phyloP scores from a whole-genome alignment of 1,284 basidiomycete genomes.

The Xanthoconium separans region DNA sequence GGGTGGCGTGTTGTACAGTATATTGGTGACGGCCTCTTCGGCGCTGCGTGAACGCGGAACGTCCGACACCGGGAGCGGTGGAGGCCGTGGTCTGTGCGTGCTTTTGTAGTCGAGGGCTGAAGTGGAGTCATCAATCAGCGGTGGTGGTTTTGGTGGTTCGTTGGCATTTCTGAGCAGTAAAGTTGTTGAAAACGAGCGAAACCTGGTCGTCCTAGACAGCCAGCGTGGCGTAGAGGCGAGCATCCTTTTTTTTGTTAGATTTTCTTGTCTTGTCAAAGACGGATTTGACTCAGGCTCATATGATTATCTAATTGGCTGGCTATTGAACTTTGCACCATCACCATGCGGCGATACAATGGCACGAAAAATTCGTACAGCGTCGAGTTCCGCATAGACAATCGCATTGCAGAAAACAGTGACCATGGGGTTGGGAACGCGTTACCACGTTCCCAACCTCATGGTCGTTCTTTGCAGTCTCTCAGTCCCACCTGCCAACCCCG shows the following conservation, averaged over 20 bases:
- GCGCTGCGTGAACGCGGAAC: constrained; percentile 75
- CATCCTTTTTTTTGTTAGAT: constrained; percentile 8
- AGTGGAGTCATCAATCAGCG: constrained; percentile 84
- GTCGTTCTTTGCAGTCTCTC: too few species aligned
- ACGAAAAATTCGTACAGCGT: too few species aligned
- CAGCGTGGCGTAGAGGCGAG: constrained; percentile 19
- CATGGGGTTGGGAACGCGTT: too few species aligned
- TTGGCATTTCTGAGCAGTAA: constrained; percentile 15
- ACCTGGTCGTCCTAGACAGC: constrained; percentile 10
- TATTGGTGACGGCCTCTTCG: constrained; percentile 94
- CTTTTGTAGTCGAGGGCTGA: constrained; percentile 94
- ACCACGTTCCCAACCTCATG: too few species aligned
- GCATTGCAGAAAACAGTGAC: too few species aligned
- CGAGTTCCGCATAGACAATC: too few species aligned
- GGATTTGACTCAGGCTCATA: background rate
- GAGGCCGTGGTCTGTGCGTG: constrained; percentile 66
- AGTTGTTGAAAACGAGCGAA: constrained; percentile 18
- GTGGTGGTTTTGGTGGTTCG: constrained; percentile 53
- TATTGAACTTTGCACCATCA: too few species aligned
- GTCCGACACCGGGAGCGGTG: constrained; percentile 76
- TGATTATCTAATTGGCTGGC: constrained; percentile 16
- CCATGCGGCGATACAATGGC: too few species aligned
- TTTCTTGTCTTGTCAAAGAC: background rate
- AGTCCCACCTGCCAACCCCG: too few species aligned
- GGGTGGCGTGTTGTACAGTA: constrained; percentile 94